Conservation (phyloP, 2,329 filamentous ascomycete genomes). For the Cercospora zeae-maydis region DNA sequence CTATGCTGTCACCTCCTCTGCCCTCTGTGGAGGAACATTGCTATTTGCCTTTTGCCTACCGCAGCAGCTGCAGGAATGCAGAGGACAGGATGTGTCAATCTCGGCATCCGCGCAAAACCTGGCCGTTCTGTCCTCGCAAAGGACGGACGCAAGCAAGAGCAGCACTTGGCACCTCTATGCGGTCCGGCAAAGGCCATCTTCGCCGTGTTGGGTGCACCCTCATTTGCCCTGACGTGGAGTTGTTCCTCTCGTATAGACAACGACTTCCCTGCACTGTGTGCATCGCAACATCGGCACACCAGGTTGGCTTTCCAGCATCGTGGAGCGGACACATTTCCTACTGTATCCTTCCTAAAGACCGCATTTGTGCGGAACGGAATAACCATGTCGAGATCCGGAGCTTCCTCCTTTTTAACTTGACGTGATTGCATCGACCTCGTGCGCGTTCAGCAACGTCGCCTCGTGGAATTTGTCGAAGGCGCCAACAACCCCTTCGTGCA, state of each 20-base stretch:
- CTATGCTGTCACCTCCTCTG: background rate
- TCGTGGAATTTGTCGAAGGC: background rate
- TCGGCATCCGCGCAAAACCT: background rate
- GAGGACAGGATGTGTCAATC: constrained; percentile 3
- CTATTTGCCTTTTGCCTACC: background rate
- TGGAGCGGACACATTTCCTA: background rate
- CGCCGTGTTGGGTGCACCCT: background rate
- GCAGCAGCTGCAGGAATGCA: background rate
- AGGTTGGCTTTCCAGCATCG: background rate
- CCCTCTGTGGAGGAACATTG: background rate
- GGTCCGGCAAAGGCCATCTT: background rate
- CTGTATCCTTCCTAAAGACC: background rate
- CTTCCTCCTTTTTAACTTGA: background rate
- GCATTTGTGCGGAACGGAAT: background rate
- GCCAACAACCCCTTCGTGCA: background rate
- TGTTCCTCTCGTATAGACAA: background rate
- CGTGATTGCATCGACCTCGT: background rate
- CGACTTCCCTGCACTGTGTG: background rate
- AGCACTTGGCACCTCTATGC: background rate
- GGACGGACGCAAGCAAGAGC: background rate
- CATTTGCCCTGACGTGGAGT: background rate
- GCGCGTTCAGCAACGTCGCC: background rate
- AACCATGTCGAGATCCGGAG: background rate
- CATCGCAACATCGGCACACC: background rate
- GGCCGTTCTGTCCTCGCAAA: background rate